Evolutionary conservation across 805 yeast genomes (phyloP), one percentile per base, ranked within the genome.

Genomic region (Saturnispora sanitii): DNA sequence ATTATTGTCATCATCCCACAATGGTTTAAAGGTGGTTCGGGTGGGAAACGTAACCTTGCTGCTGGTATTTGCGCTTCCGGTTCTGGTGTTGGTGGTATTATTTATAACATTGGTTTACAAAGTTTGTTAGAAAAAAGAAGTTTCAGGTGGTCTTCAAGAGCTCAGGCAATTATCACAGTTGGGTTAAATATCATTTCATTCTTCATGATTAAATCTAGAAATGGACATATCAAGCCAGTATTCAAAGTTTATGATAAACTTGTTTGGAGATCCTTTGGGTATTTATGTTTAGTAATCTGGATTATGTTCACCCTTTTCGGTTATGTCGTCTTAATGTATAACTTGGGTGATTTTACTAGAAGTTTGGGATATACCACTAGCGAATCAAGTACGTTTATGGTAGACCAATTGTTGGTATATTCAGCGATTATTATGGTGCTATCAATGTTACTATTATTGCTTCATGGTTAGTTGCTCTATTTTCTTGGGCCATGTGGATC

Each of bases 1-100:
- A 76, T 74, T 3, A 60, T 76, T 16, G 67, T 76, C 2, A 58
- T 80, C 13, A 50, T 82, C 19, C 86, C 87, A 0, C 83, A 76
- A 41, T 82, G 83, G 81, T 82, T 82, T 55, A 47, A 56, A 45
- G 52, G 52, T 35, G 52, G 52, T 7, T 49, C 50, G 11, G 50
- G 51, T 34, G 77, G 73, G 47, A 77, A 63, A 44, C 65, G 88
- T 48, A 78, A 78, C 22, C 52, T 68, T n/a, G 76, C 75, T 2
- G 51, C 62, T 36, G 73, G 75, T 3, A 20, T 73, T 4, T 61
- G 68, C 2, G 62, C 73, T 2, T 64, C 73, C 7, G 79, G 78
- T 0, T 66, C 75, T 6, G 79, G 78, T 9, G 43, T 64, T 19
- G 78, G 78, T 16, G 79, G 79, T 16, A 57, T 73, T 5, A 47